Base-by-base conservation (phyloP, 2,329 filamentous ascomycete genomes). In the Parasarocladium wereldwijsianum region DNA sequence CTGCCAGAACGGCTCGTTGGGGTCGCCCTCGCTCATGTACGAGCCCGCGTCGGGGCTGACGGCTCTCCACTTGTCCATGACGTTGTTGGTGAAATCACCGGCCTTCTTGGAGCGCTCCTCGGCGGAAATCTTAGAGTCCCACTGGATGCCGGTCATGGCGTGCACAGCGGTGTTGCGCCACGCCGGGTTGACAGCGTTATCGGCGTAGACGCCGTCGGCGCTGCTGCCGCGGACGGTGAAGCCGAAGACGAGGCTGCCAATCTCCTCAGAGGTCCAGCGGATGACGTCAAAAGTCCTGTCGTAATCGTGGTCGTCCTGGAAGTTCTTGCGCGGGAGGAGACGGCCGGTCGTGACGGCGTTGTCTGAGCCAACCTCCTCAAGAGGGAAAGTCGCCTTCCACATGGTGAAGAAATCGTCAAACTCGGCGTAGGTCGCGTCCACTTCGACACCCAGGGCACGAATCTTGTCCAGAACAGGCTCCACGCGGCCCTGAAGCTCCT, bases 1-100 rank as follows among this genome's bases (percentile, higher is more conserved):
- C 39, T 61, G 45, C 40, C 49, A 62, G 28, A 51, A 36, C 3
- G 46, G 47, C 37, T 58, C 47, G 23, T 41, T 44, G 28, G 58
- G 57, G 43, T 62, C 52, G 4, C 52, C 58, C 46, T 66, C 61
- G 38, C 60, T 63, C 51, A 59, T 47, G 41, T 62, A 61, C 5
- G 26, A 28, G 10, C 55, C 57, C 4, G 47, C 46, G 4, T 47
- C 47, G 3, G 55, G 53, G 1, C 51, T 54, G 10, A 17, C 20
- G 5, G 26, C 26, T 6, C 24, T 8, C 26, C 26, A 28, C 26
- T 19, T 28, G 15, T 7, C 26, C 26, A 28, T 28, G 16, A 28
- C 20, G 26, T 18, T 13, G 26, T 28, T 7, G 26, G 10, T 28
- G n/a, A 28, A n/a, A 17, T 28, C 18, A 17, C 7, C 10, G 6